phyloP scores from a whole-genome alignment of 768 basidiomycete species.

The Mycena olivaceomarginata region DNA sequence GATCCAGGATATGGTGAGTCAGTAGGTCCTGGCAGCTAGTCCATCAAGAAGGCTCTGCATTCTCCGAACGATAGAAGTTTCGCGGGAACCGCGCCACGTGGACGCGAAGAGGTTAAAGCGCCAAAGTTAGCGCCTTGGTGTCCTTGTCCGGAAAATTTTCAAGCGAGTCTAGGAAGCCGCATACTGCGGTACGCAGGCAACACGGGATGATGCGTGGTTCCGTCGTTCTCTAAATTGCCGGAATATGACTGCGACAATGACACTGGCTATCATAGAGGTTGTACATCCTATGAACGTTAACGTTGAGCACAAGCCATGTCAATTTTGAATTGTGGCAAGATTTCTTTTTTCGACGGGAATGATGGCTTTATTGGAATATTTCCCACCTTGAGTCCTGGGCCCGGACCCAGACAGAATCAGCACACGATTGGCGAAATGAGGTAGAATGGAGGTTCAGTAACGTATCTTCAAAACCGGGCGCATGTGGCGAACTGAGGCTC shows the following conservation, averaged over 20 bases:
- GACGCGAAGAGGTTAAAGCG: conserved; percentile 13
- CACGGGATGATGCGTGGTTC: conserved; percentile 2
- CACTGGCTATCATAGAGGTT: neutral
- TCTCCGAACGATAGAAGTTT: conserved; percentile 19
- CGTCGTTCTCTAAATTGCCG: neutral
- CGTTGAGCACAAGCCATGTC: neutral
- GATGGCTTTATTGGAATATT: neutral
- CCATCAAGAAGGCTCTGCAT: conserved; percentile 12
- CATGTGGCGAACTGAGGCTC: neutral
- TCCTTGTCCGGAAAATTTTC: neutral
- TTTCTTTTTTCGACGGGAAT: neutral
- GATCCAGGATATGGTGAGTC: conserved; percentile 8
- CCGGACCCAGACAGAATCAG: neutral
- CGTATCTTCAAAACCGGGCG: neutral
- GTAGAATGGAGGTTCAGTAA: neutral
- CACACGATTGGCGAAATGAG: neutral
- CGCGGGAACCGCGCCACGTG: conserved; percentile 13
- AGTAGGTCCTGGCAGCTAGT: neutral
- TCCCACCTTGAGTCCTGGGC: conserved; percentile 1
- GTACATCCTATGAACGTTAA: neutral
- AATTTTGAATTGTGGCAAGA: neutral
- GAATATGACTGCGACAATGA: neutral
- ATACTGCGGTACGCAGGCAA: neutral
- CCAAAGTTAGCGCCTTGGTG: conserved; percentile 20
- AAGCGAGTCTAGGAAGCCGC: neutral